Conservation (phyloP, 1,284 basidiomycete genomes). For the Wolfiporia cocos region DNA sequence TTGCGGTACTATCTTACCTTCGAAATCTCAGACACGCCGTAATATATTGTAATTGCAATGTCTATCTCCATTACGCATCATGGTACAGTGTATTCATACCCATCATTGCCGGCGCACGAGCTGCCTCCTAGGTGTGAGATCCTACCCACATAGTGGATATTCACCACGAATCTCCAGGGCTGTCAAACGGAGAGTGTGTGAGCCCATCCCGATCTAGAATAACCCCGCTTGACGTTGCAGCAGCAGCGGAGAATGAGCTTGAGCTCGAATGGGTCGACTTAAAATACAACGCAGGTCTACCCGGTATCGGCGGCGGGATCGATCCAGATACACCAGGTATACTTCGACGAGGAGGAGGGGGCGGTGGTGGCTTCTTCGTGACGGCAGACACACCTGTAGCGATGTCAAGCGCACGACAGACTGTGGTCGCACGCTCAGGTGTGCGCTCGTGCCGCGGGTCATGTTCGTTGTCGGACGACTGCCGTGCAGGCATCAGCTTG, state of each 20-base stretch:
- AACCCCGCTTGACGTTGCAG: slow-evolving; percentile 16
- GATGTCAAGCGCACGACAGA: slow-evolving; percentile 8
- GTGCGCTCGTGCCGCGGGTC: slow-evolving; percentile 6
- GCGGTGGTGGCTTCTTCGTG: slow-evolving; percentile 24
- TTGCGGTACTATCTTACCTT: too few relatives aligned
- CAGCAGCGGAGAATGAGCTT: slow-evolving; percentile 14
- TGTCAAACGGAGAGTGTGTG: slow-evolving; percentile 48
- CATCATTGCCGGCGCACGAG: too few relatives aligned
- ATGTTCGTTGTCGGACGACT: slow-evolving; percentile 11
- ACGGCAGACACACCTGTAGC: slow-evolving; percentile 3
- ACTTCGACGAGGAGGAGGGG: slow-evolving; percentile 23
- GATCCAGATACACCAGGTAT: slow-evolving; percentile 11
- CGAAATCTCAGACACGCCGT: too few relatives aligned
- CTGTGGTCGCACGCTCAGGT: slow-evolving; percentile 4
- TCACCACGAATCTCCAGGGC: too few relatives aligned
- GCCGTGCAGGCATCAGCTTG: slow-evolving; percentile 7
- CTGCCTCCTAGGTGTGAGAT: too few relatives aligned
- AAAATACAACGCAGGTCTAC: slow-evolving; percentile 14
- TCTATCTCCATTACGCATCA: too few relatives aligned
- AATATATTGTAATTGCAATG: too few relatives aligned
- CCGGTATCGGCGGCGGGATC: slow-evolving; percentile 13
- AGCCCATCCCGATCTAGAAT: slow-evolving; percentile 11
- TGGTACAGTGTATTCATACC: too few relatives aligned
- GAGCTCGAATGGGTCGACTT: slow-evolving; percentile 20
- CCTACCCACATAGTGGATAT: too few relatives aligned